Percentiles rank a stretch among this genome's conserved stretches.
Evolutionary conservation across 805 yeast species (phyloP).

Genomic region (Yamadazyma scolyti): DNA sequence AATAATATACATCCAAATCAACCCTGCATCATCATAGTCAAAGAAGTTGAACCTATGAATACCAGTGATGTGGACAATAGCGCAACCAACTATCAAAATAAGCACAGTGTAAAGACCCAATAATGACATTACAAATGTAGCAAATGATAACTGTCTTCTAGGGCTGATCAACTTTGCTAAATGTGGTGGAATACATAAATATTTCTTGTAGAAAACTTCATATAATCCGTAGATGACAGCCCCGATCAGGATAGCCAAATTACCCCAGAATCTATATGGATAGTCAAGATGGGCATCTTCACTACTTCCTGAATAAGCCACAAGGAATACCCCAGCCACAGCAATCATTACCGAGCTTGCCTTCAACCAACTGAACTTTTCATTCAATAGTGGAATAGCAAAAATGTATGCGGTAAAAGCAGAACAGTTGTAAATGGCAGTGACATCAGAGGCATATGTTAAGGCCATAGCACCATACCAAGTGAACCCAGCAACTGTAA

Average conservation of each 20-base stretch:
- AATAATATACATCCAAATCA: slow-evolving; percentile 43
- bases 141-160: slow-evolving; percentile 73
- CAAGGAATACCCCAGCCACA: slow-evolving; percentile 69
- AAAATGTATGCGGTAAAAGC: slow-evolving; percentile 86
- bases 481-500: slow-evolving; percentile 73
- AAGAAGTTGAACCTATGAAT: slow-evolving; percentile 59
- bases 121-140: slow-evolving; percentile 68
- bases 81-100: slow-evolving; percentile 43
- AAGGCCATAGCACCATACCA: slow-evolving; percentile 84
- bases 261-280: slow-evolving; percentile 66
- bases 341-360: slow-evolving; percentile 68
- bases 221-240: slow-evolving; percentile 77
- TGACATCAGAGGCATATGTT: slow-evolving; percentile 80
- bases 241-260: slow-evolving; percentile 65
- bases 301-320: slow-evolving; percentile 61
- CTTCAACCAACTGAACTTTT: slow-evolving; percentile 60
- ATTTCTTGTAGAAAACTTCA: slow-evolving; percentile 77
- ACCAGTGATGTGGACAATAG: slow-evolving; percentile 50
- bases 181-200: slow-evolving; percentile 69
- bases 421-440: slow-evolving; percentile 87
- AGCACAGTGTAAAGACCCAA: slow-evolving; percentile 58
- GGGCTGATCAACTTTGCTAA: slow-evolving; percentile 39
- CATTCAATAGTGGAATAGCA: slow-evolving; percentile 71
- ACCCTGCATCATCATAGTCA: slow-evolving; percentile 27
- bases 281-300: slow-evolving; percentile 27